These are phyloP conservation scores for Tritrichomonas musculus DNA, from an alignment of 208 protist genomes.

Conservation along the genomic window DNA sequence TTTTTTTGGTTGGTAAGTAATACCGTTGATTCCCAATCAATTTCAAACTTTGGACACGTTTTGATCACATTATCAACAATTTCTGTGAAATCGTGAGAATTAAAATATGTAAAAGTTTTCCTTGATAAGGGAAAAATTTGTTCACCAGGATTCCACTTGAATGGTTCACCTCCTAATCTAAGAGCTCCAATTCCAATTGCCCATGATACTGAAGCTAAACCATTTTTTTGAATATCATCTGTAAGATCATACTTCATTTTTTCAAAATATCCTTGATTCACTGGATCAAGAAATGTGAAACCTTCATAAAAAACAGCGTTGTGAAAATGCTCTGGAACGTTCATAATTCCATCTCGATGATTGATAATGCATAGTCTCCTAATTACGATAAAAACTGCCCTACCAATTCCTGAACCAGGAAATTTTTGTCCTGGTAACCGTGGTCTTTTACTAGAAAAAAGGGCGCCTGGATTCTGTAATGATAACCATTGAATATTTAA, in stretches of 20 bases:
- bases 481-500: conserved; percentile 15
- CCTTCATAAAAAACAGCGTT: background rate
- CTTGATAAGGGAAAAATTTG: background rate
- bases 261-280: background rate
- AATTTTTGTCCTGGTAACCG: background rate
- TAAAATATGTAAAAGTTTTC: too few species aligned
- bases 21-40: too few species aligned
- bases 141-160: background rate
- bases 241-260: background rate
- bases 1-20: too few species aligned
- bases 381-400: background rate
- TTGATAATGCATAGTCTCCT: background rate
- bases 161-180: background rate
- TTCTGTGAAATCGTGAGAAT: too few species aligned
- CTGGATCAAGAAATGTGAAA: background rate
- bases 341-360: background rate
- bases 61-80: too few species aligned
- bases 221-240: background rate
- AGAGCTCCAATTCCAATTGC: background rate
- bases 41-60: too few species aligned
- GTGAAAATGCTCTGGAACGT: background rate
- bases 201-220: background rate
- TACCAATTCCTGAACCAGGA: background rate
- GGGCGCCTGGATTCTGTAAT: background rate
- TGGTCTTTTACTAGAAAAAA: background rate